Conservation (phyloP, 2,329 filamentous ascomycete species). For the Penicillium crustosum region DNA sequence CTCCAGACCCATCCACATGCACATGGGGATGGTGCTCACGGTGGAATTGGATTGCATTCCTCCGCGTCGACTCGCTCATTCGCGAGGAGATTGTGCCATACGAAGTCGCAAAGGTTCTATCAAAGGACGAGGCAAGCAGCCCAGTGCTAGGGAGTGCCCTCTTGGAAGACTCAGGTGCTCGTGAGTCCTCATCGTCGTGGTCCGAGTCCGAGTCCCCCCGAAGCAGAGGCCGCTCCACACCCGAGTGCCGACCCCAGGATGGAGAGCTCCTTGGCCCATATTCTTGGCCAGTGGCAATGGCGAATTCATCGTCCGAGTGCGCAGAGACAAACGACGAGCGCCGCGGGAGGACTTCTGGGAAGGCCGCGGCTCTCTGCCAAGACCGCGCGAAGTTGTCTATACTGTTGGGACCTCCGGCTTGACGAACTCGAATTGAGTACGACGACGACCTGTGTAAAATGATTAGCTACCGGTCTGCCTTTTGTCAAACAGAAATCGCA, state of each 20-base stretch:
- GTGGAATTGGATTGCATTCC: conserved; percentile 54
- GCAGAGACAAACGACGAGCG: conserved; percentile 70
- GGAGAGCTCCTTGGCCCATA: conserved; percentile 22
- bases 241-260: conserved; percentile 27
- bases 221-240: conserved; percentile 31
- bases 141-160: conserved; percentile 19
- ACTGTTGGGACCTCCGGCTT: conserved; percentile 88
- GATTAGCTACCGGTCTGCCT: not conserved
- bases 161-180: conserved; percentile 17
- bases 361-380: conserved; percentile 86
- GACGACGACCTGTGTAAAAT: conserved; percentile 34
- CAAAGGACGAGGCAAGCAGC: conserved; percentile 56
- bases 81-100: conserved; percentile 61
- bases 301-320: conserved; percentile 49
- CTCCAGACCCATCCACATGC: conserved; percentile 47
- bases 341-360: conserved; percentile 81
- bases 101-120: conserved; percentile 68
- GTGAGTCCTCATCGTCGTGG: conserved; percentile 14
- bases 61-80: conserved; percentile 57
- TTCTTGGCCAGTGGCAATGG: conserved; percentile 21
- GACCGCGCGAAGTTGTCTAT: conserved; percentile 90
- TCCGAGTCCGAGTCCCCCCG: conserved; percentile 32
- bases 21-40: conserved; percentile 55
- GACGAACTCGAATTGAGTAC: conserved; percentile 51
- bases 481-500: not conserved